Conservation (phyloP, 176 grass and related monocot genomes). For the Oryza brachyantha region DNA sequence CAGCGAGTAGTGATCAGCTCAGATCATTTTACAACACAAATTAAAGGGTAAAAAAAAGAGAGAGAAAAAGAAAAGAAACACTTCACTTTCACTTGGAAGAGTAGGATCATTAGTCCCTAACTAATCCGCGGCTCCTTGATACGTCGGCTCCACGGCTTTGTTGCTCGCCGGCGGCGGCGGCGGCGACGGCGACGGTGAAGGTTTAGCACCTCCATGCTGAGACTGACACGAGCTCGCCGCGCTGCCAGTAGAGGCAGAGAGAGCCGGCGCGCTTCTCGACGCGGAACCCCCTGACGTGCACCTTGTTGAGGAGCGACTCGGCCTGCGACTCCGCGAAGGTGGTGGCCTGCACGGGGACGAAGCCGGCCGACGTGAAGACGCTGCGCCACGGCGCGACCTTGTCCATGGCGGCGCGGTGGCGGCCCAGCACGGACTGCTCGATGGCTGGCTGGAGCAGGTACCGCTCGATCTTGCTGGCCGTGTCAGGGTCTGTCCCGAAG, state of each 20-base stretch:
- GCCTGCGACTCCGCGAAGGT: slow-evolving; percentile 87
- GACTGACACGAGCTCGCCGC: slow-evolving; percentile 67
- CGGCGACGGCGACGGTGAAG: background rate
- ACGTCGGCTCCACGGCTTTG: background rate
- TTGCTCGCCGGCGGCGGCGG: background rate
- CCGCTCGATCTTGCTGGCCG: slow-evolving; percentile 54
- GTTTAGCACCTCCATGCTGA: slow-evolving; percentile 83
- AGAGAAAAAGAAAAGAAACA: too few relatives aligned
- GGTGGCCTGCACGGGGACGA: slow-evolving; percentile 64
- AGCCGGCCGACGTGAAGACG: slow-evolving; percentile 62
- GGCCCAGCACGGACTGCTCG: slow-evolving; percentile 50
- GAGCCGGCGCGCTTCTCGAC: slow-evolving; percentile 75
- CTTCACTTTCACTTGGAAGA: background rate
- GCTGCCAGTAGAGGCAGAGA: slow-evolving; percentile 86
- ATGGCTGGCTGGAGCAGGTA: slow-evolving; percentile 72
- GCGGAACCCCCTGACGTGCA: slow-evolving; percentile 71
- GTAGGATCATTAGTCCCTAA: slow-evolving; percentile 71
- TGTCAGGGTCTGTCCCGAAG: slow-evolving; percentile 49
- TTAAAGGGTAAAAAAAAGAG: background rate
- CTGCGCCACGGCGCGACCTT: slow-evolving; percentile 48
- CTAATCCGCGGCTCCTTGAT: slow-evolving; percentile 34
- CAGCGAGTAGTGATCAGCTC: slow-evolving; percentile 21
- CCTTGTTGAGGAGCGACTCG: slow-evolving; percentile 68
- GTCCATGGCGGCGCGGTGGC: slow-evolving; percentile 42
- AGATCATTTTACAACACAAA: slow-evolving; percentile 26